Evolutionary conservation across 169 alveolate species (phyloP).

Genomic region (Eimeria praecox): DNA sequence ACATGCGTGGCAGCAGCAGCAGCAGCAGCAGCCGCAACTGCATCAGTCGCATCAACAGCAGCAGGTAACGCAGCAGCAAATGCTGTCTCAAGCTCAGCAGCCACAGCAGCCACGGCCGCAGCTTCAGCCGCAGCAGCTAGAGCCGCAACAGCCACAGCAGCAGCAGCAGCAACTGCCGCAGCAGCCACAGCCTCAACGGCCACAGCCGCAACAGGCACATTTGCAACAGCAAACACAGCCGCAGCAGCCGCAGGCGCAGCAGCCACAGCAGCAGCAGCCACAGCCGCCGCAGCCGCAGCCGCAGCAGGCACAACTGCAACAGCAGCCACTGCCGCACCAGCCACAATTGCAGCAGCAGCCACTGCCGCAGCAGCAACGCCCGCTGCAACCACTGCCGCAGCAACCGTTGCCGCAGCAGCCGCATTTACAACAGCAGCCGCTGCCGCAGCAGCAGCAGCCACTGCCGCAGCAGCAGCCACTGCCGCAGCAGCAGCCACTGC

Average conservation of each 20-base stretch:
- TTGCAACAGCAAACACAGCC: not conserved
- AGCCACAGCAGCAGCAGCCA: conserved; percentile 16
- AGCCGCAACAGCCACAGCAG: not conserved
- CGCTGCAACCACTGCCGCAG: not conserved
- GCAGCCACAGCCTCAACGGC: not conserved
- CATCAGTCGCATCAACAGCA: not conserved
- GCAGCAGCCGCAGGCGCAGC: conserved; percentile 17
- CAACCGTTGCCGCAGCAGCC: not conserved
- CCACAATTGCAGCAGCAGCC: not conserved
- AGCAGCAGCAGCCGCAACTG: not conserved
- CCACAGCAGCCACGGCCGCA: not conserved
- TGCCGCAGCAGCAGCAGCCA: not conserved
- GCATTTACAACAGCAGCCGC: not conserved
- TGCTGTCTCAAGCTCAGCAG: not conserved
- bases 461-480: not conserved
- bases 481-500: not conserved
- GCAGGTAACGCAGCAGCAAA: conserved; percentile 19
- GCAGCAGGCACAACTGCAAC: not conserved
- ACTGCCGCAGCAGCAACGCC: not conserved
- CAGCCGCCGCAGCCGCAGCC: conserved; percentile 9
- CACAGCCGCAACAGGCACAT: not conserved
- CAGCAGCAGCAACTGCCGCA: not conserved
- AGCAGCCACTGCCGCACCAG: not conserved
- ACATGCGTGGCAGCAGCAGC: not conserved
- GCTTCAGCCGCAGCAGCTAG: not conserved